Evolutionary conservation across 2,329 filamentous ascomycete species (phyloP).

Genomic region (Cladophialophora exuberans): DNA sequence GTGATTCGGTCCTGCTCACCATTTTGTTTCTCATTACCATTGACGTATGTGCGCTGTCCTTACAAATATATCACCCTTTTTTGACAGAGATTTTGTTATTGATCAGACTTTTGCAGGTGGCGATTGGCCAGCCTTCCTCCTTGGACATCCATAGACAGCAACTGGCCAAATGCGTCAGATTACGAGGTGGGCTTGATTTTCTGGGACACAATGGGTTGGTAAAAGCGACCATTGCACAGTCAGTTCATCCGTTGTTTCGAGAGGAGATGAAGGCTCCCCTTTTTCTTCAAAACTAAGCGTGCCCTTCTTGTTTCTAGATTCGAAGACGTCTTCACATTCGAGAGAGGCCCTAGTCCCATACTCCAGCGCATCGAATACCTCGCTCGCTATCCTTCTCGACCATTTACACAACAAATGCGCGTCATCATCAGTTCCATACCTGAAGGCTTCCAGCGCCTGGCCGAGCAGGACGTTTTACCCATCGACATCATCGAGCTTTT

Average conservation of each 20-base stretch:
- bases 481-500: slow-evolving; percentile 4
- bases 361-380: background rate
- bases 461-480: background rate
- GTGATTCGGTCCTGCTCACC: background rate
- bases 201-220: background rate
- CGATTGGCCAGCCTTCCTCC: background rate
- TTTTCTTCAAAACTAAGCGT: background rate
- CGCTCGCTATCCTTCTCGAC: background rate
- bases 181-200: background rate
- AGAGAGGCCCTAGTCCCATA: background rate
- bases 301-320: background rate
- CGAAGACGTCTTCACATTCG: background rate
- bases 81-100: background rate
- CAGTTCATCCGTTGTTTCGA: background rate
- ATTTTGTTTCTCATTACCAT: slow-evolving; percentile 5
- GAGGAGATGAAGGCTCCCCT: background rate
- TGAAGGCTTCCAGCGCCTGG: background rate
- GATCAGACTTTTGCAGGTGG: background rate
- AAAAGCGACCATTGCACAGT: slow-evolving; percentile 5
- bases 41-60: background rate
- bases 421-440: background rate
- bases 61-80: background rate
- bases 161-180: background rate
- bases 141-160: slow-evolving; percentile 2
- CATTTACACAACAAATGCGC: background rate